These are phyloP conservation scores for Phytophthora fragariaefolia DNA, from an alignment of 352 stramenopile species.

Conservation along the genomic window DNA sequence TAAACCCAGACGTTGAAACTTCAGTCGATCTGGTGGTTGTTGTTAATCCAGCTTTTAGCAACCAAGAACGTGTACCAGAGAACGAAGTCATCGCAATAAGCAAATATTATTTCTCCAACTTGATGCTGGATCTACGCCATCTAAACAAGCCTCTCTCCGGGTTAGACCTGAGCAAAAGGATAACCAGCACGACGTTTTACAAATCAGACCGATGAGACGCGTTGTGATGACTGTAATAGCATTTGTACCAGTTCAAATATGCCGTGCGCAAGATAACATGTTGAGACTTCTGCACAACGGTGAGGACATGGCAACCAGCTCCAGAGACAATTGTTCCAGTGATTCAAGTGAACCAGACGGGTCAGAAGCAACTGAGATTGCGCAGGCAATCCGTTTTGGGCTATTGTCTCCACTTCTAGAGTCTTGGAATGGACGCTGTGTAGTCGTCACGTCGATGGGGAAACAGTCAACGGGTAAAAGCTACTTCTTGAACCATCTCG, in stretches of 20 bases:
- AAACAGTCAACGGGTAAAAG: conserved; percentile 80
- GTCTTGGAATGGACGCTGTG: conserved; percentile 35
- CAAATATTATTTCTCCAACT: background rate
- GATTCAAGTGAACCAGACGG: background rate
- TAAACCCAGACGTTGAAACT: conserved; percentile 7
- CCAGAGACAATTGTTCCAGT: background rate
- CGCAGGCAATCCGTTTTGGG: conserved; percentile 44
- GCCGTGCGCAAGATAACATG: conserved; percentile 64
- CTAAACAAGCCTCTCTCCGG: background rate
- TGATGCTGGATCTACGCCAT: background rate
- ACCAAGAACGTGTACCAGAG: background rate
- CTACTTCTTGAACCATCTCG: conserved; percentile 79
- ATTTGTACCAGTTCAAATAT: conserved; percentile 78
- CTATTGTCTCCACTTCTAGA: conserved; percentile 41
- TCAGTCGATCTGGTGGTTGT: background rate
- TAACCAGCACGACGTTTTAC: background rate
- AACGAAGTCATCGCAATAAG: background rate
- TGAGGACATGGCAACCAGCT: conserved; percentile 8
- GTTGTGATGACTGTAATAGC: conserved; percentile 38
- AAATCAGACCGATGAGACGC: background rate
- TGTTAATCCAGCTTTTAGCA: background rate
- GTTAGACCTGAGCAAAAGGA: background rate
- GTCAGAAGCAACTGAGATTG: conserved; percentile 52
- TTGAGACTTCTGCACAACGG: conserved; percentile 56
- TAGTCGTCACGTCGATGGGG: conserved; percentile 46